phyloP scores from a whole-genome alignment of 1,284 basidiomycete genomes.

The Heliocybe sulcata region DNA sequence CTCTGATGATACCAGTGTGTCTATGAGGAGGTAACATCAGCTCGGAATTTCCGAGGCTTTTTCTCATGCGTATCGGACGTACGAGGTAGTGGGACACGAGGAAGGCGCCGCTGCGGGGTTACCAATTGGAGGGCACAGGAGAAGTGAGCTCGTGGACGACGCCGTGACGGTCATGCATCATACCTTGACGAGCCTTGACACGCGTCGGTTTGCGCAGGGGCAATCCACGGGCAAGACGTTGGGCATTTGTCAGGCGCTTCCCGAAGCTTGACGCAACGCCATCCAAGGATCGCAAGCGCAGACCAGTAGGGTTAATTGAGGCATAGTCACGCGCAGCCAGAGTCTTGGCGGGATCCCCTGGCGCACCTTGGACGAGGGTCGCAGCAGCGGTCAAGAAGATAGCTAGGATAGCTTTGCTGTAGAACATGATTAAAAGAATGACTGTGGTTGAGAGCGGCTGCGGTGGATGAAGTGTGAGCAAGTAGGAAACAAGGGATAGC shows the following conservation, averaged over 20 bases:
- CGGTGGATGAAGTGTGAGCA: not conserved
- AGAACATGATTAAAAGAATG: not conserved
- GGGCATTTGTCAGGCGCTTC: slow-evolving; percentile 13
- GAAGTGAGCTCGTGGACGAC: too few species aligned
- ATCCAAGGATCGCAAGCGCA: not conserved
- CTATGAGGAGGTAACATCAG: not conserved
- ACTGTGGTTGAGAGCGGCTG: not conserved
- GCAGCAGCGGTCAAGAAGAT: not conserved
- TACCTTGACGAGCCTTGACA: too few species aligned
- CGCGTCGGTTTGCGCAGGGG: slow-evolving; percentile 14
- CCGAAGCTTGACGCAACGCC: not conserved
- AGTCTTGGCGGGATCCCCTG: not conserved
- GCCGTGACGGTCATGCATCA: too few species aligned
- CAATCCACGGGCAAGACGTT: slow-evolving; percentile 17
- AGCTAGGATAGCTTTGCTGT: not conserved
- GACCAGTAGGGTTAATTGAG: not conserved
- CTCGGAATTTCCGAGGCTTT: not conserved
- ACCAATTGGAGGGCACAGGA: not conserved
- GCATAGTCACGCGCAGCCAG: too few species aligned
- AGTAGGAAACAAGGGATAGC: too few species aligned
- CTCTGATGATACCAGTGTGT: slow-evolving; percentile 9
- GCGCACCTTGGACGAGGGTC: not conserved
- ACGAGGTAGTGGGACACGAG: not conserved
- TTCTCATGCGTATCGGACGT: not conserved
- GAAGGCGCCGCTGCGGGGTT: not conserved